Conservation (phyloP, 1,139 yeast species). For the Suhomyces guaymorum region DNA sequence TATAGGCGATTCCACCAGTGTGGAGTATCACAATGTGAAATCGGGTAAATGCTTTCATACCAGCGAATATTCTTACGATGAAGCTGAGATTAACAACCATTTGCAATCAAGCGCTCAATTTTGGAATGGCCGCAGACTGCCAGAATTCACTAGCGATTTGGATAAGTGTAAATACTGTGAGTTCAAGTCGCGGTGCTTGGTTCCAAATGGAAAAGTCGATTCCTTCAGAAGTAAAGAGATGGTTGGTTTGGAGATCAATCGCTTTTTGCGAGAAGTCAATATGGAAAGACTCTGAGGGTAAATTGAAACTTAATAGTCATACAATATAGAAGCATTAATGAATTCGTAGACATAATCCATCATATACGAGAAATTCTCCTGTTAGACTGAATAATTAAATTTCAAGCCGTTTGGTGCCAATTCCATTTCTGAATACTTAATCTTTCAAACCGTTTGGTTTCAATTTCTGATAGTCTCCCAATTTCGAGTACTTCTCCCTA, state of each 20-base stretch:
- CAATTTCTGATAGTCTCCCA: background rate
- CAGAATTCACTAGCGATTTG: constrained; percentile 39
- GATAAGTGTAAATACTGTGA: constrained; percentile 56
- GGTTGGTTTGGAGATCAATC: constrained; percentile 14
- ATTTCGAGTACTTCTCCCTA: constrained; percentile 16
- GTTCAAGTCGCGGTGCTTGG: constrained; percentile 38
- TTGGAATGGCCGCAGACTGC: constrained; percentile 57
- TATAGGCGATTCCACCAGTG: constrained; percentile 36
- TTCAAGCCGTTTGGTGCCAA: too few species aligned
- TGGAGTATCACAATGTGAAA: constrained; percentile 53
- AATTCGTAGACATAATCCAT: too few species aligned
- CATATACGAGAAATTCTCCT: too few species aligned
- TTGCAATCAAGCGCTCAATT: constrained; percentile 40
- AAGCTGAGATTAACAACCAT: constrained; percentile 24
- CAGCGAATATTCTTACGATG: constrained; percentile 37
- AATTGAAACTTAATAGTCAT: background rate
- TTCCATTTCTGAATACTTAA: too few species aligned
- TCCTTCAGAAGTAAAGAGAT: constrained; percentile 5
- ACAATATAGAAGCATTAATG: background rate
- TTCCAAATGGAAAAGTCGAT: constrained; percentile 26
- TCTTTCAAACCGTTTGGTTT: too few species aligned
- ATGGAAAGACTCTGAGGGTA: constrained; percentile 35
- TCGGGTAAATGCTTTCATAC: constrained; percentile 40
- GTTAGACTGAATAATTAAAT: too few species aligned
- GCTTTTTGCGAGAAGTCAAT: constrained; percentile 33